Evolutionary conservation across 148 eudicot species (phyloP), one percentile per base, ranked within the genome.

Genomic region (Persicaria tinctoria): DNA sequence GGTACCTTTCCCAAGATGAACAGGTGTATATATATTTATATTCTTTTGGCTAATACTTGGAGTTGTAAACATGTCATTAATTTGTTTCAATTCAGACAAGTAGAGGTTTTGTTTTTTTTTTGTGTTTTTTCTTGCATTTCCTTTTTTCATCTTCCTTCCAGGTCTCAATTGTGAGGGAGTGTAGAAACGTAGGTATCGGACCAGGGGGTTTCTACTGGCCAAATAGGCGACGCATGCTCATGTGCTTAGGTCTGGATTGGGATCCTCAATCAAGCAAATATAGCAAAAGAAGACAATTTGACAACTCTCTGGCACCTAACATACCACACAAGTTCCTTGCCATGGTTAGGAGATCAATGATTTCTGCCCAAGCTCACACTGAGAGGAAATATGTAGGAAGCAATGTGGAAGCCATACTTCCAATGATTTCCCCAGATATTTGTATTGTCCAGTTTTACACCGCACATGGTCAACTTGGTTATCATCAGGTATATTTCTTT

Each of bases 371-470:
- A 77, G 79, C 76, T 47, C 71, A 76, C 56, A 77, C 88, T 48
- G 69, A 70, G 27, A 82, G 83, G 46, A 27, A 74, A 5, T 4
- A 14, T 5, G 75, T 47, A 75, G 60, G n/a, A 50, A 75, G 46
- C 51, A 77, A 84, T 69, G 85, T 50, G 4, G 85, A 82, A 77
- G 72, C 59, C 10, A 51, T 84, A 56, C 85, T 93, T 54, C 93
- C 98, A 17, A 62, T 80, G 7, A 74, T 93, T 78, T 76, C 85
- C 27, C 93, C 98, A 64, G 85, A 89, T 75, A 80, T 93, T 71
- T 93, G 98, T 84, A 81, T 93, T 60, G 89, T 93, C 53, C 90
- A 90, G 70, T 90, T 82, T 68, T 93, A 90, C 78, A 6, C 89
- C 11, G 51, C 54, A 8, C 83, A 63, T 75, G 98, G 96, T 75